Base-by-base conservation (phyloP, 148 eudicot species). In the Polygonum maritimum region DNA sequence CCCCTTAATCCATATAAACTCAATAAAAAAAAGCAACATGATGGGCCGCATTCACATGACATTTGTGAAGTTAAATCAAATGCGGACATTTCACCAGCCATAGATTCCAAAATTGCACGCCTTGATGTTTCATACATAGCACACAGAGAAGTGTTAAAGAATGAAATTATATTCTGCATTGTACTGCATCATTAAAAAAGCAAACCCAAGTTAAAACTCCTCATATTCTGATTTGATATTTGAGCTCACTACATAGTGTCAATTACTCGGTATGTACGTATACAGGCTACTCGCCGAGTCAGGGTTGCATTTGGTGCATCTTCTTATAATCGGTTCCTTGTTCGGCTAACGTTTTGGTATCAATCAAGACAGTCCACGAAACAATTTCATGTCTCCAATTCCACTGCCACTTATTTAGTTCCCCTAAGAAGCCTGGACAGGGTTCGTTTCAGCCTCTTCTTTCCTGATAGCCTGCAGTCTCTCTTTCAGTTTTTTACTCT, bases 401-500 rank as follows among this genome's bases (percentile, higher is more conserved):
- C 21, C 58, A 54, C 58, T 54, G 21, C 9, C 18, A 18, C 4
- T 54, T 16, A 11, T 9, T 7, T 60, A 8, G 38, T 8, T 60
- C 67, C 40, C 40, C 45, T 67, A 72, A 72, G 52, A 69, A 67
- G 79, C 2, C 31, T 69, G 62, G 31, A 35, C 80, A 8, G 74
- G 38, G 22, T 60, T 74, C 11, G 63, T 74, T 69, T 83, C 88
- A 16, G 82, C 79, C 69, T 80, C 76, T 85, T 90, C 96, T 74
- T 83, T 92, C 83, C 97, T 90, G 74, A 82, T 51, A 44, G 90
- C 93, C 74, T 86, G 90, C 71, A 94, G 84, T 77, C 86, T 86
- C 82, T 92, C 97, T 80, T 82, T 90, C 69, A 90, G 73, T 82
- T 88, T 92, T 81, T 92, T 94, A 78, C 98, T 94, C 87, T 90